These are phyloP conservation scores for Trametes pubescens DNA, from an alignment of 1,284 basidiomycete species.

Conservation along the genomic window DNA sequence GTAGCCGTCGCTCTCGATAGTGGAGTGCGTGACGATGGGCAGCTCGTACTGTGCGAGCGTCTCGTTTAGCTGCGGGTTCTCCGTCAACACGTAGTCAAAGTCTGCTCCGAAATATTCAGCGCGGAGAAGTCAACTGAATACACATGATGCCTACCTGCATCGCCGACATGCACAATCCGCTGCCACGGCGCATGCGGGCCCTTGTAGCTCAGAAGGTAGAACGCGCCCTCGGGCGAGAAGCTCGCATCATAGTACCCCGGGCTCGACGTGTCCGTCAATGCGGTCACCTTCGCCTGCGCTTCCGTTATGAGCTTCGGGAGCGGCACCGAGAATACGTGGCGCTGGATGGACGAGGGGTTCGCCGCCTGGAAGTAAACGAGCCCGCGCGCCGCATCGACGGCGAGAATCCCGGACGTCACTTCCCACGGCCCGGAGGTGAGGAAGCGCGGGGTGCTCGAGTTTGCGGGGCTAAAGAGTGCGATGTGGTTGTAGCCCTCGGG, in stretches of 20 bases:
- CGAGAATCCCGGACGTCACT: conserved; percentile 78
- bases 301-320: conserved; percentile 56
- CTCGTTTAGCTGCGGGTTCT: conserved; percentile 77
- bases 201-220: conserved; percentile 82
- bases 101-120: conserved; percentile 45
- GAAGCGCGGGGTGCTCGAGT: conserved; percentile 75
- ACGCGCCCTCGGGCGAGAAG: conserved; percentile 88
- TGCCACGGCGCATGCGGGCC: conserved; percentile 93
- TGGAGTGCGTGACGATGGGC: conserved; percentile 74
- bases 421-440: conserved; percentile 93
- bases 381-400: conserved; percentile 72
- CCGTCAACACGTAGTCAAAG: conserved; percentile 71
- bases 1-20: conserved; percentile 81
- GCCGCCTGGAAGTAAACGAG: conserved; percentile 92
- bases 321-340: conserved; percentile 83
- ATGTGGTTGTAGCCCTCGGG: conserved; percentile 88
- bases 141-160: conserved; percentile 56
- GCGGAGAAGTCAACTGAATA: background rate
- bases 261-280: conserved; percentile 72
- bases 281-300: conserved; percentile 51
- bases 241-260: conserved; percentile 70
- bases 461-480: conserved; percentile 85
- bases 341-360: conserved; percentile 81
- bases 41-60: conserved; percentile 78
- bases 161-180: conserved; percentile 72